Conservation (phyloP, 75 land plant species). For the Picea glauca region DNA sequence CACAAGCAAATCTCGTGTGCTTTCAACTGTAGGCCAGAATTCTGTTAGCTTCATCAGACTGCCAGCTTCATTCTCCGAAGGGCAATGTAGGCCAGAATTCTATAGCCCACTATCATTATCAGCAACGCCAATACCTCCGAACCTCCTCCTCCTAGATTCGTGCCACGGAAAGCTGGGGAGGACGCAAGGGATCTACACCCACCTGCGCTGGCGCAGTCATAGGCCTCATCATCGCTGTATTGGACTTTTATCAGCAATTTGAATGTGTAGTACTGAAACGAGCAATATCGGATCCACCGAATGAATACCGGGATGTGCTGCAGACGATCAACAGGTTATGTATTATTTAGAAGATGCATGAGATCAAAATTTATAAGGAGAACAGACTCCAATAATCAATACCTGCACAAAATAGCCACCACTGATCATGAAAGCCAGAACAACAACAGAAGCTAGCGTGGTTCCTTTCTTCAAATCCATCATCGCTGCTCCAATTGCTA, state of each 20-base stretch:
- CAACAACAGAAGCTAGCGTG: conserved; percentile 30
- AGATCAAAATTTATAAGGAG: too few species aligned
- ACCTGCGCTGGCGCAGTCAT: conserved; percentile 14
- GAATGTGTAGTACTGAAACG: conserved; percentile 29
- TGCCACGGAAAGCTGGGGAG: conserved; percentile 13
- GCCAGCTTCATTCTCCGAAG: conserved; percentile 2
- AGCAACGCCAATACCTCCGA: conserved; percentile 21
- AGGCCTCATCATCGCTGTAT: conserved; percentile 5
- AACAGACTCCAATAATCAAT: not conserved
- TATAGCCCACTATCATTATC: conserved; percentile 22
- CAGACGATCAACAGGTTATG: not conserved
- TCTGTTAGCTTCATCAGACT: not conserved
- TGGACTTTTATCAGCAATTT: conserved; percentile 23
- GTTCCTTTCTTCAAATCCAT: conserved; percentile 47
- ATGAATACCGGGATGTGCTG: conserved; percentile 25
- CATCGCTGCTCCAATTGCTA: conserved; percentile 17
- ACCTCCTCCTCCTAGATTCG: conserved; percentile 21
- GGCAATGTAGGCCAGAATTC: conserved; percentile 19
- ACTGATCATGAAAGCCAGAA: conserved; percentile 30
- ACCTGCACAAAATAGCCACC: conserved; percentile 35
- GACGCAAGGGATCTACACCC: conserved; percentile 22
- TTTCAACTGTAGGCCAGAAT: too few species aligned
- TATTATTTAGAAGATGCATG: not conserved
- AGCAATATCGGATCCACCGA: conserved; percentile 22
- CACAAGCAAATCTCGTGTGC: too few species aligned